These are phyloP conservation scores for Phytophthora chlamydospora DNA, from an alignment of 352 stramenopile species.

Conservation along the genomic window DNA sequence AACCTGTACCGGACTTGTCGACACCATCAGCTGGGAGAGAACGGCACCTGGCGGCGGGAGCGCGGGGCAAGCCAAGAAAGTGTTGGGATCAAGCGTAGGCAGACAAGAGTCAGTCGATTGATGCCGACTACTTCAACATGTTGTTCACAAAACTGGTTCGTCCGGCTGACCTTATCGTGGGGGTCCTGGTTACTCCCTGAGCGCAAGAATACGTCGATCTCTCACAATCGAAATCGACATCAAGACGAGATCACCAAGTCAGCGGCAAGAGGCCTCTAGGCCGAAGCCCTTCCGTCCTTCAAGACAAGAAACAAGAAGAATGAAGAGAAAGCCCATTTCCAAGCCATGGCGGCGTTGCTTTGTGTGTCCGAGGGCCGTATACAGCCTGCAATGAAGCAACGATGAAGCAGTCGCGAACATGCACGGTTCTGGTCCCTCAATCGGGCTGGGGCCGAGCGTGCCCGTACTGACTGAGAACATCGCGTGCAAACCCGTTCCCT, in stretches of 20 bases:
- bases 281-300: conserved; percentile 4
- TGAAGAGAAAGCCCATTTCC: not conserved
- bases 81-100: not conserved
- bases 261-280: not conserved
- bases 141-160: too few species aligned
- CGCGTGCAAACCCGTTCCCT: conserved; percentile 49
- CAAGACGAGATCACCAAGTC: conserved; percentile 1
- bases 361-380: conserved; percentile 42
- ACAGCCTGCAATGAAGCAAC: conserved; percentile 39
- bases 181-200: not conserved
- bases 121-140: not conserved
- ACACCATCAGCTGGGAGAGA: conserved; percentile 33
- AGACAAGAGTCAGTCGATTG: conserved; percentile 4
- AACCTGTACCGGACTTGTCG: conserved; percentile 30
- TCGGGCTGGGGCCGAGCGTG: conserved; percentile 40
- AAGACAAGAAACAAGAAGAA: conserved; percentile 4
- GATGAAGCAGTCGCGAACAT: conserved; percentile 48
- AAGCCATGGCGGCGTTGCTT: not conserved
- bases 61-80: too few species aligned
- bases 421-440: conserved; percentile 24
- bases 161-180: too few species aligned
- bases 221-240: conserved; percentile 19
- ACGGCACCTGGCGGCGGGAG: too few species aligned
- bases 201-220: not conserved
- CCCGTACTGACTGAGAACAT: conserved; percentile 45